phyloP scores from a whole-genome alignment of 768 basidiomycete genomes.

The Kwoniella shandongensis region DNA sequence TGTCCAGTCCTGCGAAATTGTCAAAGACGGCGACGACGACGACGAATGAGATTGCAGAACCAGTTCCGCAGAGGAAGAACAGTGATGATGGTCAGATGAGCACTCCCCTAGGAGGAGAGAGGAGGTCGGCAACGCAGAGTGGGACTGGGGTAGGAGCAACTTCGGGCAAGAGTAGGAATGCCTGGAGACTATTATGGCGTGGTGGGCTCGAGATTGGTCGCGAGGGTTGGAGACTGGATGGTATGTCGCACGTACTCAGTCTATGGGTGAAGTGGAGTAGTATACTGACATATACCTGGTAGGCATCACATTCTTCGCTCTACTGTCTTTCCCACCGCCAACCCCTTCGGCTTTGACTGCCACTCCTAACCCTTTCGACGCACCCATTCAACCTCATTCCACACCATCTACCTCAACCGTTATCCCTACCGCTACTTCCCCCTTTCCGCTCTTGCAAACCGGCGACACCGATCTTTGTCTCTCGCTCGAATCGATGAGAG shows the following conservation, averaged over 20 bases:
- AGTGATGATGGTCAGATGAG: not conserved
- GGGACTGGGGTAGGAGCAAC: conserved; percentile 4
- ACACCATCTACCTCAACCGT: conserved; percentile 1
- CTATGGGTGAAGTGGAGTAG: not conserved
- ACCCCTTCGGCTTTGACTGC: conserved; percentile 27
- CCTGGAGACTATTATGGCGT: conserved; percentile 50
- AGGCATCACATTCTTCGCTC: conserved; percentile 48
- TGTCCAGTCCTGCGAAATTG: conserved; percentile 25
- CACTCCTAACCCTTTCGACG: conserved; percentile 44
- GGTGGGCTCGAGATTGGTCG: conserved; percentile 49
- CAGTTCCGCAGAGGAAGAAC: no score
- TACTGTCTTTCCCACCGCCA: conserved; percentile 29
- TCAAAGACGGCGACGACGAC: conserved; percentile 3
- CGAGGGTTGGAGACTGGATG: conserved; percentile 48
- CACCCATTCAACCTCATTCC: conserved; percentile 14
- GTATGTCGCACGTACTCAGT: conserved; percentile 18
- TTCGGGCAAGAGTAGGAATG: conserved; percentile 17
- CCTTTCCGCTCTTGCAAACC: conserved; percentile 32
- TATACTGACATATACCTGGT: not conserved
- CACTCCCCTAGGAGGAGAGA: conserved; percentile 2
- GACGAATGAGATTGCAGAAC: no score
- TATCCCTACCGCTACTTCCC: conserved; percentile 18
- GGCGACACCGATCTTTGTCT: conserved; percentile 51
- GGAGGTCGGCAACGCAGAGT: not conserved
- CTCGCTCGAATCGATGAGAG: conserved; percentile 51